Evolutionary conservation across 495 filamentous ascomycete genomes (phyloP).

Genomic region (Sordaria brevicollis): DNA sequence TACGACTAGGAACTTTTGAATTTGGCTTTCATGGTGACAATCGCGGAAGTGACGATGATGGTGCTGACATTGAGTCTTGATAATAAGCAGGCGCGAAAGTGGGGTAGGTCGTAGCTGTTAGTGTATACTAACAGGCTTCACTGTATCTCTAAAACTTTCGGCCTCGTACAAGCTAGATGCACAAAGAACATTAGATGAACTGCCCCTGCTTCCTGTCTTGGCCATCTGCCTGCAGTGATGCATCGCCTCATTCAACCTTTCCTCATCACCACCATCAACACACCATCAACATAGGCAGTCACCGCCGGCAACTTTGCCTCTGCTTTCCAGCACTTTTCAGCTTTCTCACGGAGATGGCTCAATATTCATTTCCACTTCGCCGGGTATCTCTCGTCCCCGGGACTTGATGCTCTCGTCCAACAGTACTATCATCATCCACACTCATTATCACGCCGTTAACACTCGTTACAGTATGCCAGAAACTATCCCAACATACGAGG

Average conservation of each 20-base stretch:
- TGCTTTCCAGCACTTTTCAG: neutral
- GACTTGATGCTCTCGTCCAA: neutral
- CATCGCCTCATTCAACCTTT: neutral
- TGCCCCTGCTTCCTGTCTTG: neutral
- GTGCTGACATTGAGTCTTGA: neutral
- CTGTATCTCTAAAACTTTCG: neutral
- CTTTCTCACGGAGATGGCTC: neutral
- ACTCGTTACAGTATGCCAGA: neutral
- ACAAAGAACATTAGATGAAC: neutral
- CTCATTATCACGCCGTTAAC: neutral
- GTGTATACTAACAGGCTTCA: neutral
- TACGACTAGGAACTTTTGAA: too few species aligned
- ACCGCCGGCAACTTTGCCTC: neutral
- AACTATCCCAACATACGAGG: slow-evolving; percentile 27
- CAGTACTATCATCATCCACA: neutral
- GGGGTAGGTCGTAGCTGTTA: neutral
- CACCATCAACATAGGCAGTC: neutral
- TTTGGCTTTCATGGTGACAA: neutral
- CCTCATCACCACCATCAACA: neutral
- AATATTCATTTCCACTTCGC: neutral
- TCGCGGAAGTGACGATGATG: neutral
- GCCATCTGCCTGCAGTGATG: neutral
- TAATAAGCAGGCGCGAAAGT: neutral
- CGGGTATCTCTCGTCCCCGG: neutral
- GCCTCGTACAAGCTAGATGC: neutral